phyloP scores from a whole-genome alignment of 108 stramenopile genomes.

The Cyclotella choctawhatcheeana region DNA sequence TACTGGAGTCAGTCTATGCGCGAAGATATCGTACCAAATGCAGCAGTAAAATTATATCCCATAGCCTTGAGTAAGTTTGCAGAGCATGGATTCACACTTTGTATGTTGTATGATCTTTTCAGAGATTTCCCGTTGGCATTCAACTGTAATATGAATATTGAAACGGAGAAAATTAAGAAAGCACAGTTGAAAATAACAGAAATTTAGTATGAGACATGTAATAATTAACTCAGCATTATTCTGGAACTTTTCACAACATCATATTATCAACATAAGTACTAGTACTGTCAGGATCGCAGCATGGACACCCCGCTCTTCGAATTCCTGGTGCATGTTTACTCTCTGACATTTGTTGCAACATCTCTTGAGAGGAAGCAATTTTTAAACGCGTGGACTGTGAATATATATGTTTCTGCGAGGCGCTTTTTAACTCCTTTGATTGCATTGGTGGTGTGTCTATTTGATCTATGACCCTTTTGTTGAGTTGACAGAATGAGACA shows the following conservation, averaged over 20 bases:
- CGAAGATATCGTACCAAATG: neutral
- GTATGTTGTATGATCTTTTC: neutral
- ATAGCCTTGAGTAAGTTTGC: neutral
- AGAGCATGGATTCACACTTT: neutral
- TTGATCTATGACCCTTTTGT: neutral
- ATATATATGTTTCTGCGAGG: neutral
- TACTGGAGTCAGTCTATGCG: neutral
- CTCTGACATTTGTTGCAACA: conserved; percentile 54
- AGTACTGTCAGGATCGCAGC: conserved; percentile 78
- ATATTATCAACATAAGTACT: conserved; percentile 41
- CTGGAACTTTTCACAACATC: conserved; percentile 37
- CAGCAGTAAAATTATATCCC: neutral
- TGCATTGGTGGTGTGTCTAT: neutral
- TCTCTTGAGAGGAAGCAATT: conserved; percentile 25
- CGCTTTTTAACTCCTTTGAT: neutral
- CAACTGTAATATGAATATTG: neutral
- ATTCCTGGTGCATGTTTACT: conserved; percentile 81
- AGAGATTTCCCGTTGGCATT: neutral
- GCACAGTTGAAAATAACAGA: too few species aligned
- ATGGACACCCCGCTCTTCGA: conserved; percentile 78
- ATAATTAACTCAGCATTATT: neutral
- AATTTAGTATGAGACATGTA: neutral
- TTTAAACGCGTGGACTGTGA: neutral
- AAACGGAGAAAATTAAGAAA: neutral
- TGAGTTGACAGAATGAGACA: neutral